Evolutionary conservation across 331 rosid genomes (phyloP).

Genomic region (Malus hybrid): DNA sequence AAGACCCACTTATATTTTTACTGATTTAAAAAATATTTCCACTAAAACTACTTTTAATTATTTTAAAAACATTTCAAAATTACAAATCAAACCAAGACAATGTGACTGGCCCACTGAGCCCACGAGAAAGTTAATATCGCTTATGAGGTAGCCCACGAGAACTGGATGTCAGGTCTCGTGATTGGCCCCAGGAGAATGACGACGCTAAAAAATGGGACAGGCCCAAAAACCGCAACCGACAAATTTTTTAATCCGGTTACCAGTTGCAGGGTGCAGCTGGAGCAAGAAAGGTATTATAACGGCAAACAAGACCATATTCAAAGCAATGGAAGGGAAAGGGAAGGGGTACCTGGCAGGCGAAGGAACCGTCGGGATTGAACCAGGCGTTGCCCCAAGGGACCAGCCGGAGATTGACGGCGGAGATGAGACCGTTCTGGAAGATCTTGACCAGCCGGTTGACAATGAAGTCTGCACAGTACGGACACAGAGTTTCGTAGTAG

Average conservation of each 20-base stretch:
- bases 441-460: constrained; percentile 54
- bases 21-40: too few species aligned
- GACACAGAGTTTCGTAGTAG: constrained; percentile 79
- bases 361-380: constrained; percentile 42
- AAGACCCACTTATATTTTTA: too few species aligned
- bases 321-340: background rate
- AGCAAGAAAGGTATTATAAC: background rate
- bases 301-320: background rate
- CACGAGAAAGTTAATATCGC: background rate
- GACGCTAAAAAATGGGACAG: too few species aligned
- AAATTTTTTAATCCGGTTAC: too few species aligned
- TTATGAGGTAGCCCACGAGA: background rate
- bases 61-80: background rate
- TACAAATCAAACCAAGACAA: background rate
- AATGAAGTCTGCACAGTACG: constrained; percentile 78
- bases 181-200: background rate
- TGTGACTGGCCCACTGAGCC: background rate
- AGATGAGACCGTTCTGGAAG: constrained; percentile 66
- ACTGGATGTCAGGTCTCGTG: background rate
- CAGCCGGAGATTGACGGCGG: constrained; percentile 65
- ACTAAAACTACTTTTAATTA: too few species aligned
- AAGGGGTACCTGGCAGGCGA: constrained; percentile 52
- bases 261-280: background rate
- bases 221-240: background rate
- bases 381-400: constrained; percentile 89